Evolutionary conservation across 805 yeast genomes (phyloP).

Genomic region (Starmerella apis): DNA sequence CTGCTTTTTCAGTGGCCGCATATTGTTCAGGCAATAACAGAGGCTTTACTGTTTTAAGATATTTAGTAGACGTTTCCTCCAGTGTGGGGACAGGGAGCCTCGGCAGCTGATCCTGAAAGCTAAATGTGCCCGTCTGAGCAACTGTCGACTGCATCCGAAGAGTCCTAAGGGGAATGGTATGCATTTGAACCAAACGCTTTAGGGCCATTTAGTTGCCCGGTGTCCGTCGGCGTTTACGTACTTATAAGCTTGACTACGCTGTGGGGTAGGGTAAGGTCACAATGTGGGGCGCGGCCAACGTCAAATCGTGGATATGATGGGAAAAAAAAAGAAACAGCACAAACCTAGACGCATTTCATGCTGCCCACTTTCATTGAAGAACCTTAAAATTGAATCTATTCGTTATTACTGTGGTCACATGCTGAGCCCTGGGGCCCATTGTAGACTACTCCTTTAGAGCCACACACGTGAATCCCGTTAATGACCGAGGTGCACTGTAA

Average conservation of each 20-base stretch:
- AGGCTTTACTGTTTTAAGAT: constrained; percentile 65
- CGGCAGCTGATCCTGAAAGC: constrained; percentile 65
- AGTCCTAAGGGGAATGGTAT: constrained; percentile 1
- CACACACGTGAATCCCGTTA: neutral
- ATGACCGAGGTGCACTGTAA: constrained; percentile 4
- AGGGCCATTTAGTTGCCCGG: constrained; percentile 5
- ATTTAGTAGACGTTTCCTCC: constrained; percentile 55
- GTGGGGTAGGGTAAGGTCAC: constrained; percentile 6
- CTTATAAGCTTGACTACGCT: neutral
- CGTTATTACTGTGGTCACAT: too few relatives aligned
- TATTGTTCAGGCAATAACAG: constrained; percentile 43
- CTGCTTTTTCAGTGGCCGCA: constrained; percentile 44
- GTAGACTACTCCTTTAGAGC: too few relatives aligned
- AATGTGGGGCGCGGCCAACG: neutral
- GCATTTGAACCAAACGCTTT: constrained; percentile 6
- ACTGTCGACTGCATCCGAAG: constrained; percentile 29
- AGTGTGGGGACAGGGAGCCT: constrained; percentile 79
- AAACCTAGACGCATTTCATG: too few relatives aligned
- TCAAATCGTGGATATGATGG: too few relatives aligned
- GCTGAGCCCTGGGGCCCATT: too few relatives aligned
- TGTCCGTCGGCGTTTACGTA: neutral
- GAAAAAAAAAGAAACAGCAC: too few relatives aligned
- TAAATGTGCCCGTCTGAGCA: constrained; percentile 43
- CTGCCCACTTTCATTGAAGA: too few relatives aligned
- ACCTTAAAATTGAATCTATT: too few relatives aligned